Conservation (phyloP, 805 yeast species). For the Sporopachydermia lactativora region DNA sequence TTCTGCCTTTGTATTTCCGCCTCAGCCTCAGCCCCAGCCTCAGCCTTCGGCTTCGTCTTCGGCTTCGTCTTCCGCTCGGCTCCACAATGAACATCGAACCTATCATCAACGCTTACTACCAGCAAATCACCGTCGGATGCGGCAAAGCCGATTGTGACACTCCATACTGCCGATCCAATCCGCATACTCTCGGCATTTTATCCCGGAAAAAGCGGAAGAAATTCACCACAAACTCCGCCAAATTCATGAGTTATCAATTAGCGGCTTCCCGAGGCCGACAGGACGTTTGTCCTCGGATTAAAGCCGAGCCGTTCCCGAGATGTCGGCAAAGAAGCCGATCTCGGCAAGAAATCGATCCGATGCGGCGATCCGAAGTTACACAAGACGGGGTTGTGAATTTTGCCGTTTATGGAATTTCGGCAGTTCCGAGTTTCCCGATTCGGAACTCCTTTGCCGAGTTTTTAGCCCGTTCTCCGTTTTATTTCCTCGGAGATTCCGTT, state of each 20-base stretch:
- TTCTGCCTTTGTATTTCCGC: neutral
- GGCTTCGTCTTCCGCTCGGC: neutral
- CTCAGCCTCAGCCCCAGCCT: neutral
- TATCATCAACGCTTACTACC: neutral
- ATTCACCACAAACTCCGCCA: neutral
- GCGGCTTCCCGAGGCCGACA: neutral
- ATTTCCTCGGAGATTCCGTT: neutral
- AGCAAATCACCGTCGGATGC: slow-evolving; percentile 1
- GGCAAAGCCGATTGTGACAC: neutral
- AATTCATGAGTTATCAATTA: neutral
- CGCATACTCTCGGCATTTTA: neutral
- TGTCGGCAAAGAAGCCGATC: neutral
- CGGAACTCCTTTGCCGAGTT: neutral
- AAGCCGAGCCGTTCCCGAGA: neutral
- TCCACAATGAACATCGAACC: neutral
- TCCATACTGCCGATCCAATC: neutral
- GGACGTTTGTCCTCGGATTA: neutral
- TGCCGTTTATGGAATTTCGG: neutral
- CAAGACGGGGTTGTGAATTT: neutral
- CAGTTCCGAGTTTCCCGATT: neutral
- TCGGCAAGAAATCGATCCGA: neutral
- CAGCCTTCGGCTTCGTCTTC: neutral
- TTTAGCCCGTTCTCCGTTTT: neutral
- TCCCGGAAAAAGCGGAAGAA: neutral
- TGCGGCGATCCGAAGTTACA: neutral